These are phyloP conservation scores for Talaromyces sp. DNA, from an alignment of 2,329 filamentous ascomycete genomes.

Conservation along the genomic window DNA sequence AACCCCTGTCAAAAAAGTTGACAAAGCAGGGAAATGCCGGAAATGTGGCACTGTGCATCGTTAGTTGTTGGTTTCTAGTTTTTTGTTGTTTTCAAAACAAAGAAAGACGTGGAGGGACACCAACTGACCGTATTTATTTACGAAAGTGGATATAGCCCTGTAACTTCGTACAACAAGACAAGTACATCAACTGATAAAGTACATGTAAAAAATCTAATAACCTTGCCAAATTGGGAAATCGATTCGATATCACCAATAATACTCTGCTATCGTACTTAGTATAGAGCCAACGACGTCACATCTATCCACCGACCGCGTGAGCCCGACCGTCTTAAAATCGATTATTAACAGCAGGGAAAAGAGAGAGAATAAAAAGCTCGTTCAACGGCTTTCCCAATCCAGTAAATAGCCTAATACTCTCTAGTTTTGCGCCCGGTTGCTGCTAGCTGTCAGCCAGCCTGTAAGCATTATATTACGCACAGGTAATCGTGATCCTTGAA, in stretches of 20 bases:
- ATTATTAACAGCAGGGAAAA: too few species aligned
- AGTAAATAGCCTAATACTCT: slow-evolving; percentile 11
- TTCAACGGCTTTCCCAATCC: neutral
- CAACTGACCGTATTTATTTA: too few species aligned
- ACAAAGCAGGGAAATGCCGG: neutral
- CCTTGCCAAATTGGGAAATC: neutral
- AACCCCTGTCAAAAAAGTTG: neutral
- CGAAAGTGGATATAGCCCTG: too few species aligned
- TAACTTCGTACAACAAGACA: neutral
- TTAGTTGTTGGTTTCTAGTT: neutral
- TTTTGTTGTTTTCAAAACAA: neutral
- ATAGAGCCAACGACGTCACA: neutral
- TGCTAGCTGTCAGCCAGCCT: too few species aligned
- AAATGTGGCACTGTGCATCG: neutral
- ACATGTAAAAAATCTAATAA: neutral
- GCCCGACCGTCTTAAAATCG: too few species aligned
- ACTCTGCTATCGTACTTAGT: neutral
- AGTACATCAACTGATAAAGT: neutral
- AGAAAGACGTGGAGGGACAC: too few species aligned
- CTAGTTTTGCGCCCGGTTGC: slow-evolving; percentile 2
- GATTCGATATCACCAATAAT: neutral
- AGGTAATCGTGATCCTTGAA: too few species aligned
- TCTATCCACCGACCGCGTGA: too few species aligned
- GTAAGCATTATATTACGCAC: too few species aligned
- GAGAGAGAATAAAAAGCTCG: too few species aligned